Conservation (phyloP, 805 yeast genomes). For the Sugiyamaella smithiae region DNA sequence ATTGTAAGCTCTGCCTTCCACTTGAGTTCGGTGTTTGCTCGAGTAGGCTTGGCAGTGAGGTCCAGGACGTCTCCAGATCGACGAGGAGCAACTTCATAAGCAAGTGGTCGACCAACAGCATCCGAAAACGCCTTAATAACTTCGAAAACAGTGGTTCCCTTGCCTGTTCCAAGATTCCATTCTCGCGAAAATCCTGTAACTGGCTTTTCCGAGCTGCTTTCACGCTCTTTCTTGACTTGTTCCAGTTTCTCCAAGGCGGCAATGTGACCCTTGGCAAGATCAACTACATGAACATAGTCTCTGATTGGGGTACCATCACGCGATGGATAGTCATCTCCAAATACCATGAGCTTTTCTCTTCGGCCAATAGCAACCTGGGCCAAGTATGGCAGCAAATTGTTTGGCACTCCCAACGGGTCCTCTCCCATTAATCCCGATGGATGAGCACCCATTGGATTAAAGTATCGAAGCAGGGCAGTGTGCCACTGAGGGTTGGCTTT, state of each 20-base stretch:
- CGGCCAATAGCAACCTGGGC: constrained; percentile 78
- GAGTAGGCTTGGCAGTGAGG: constrained; percentile 65
- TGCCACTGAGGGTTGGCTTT: constrained; percentile 37
- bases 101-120: constrained; percentile 62
- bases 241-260: constrained; percentile 62
- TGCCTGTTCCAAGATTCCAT: constrained; percentile 84
- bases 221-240: constrained; percentile 20
- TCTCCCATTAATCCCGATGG: constrained; percentile 79
- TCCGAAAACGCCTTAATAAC: constrained; percentile 61
- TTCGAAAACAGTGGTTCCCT: constrained; percentile 75
- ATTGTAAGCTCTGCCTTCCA: constrained; percentile 61
- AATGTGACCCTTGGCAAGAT: constrained; percentile 73
- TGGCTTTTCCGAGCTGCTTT: constrained; percentile 20
- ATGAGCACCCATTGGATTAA: constrained; percentile 85
- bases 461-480: constrained; percentile 67
- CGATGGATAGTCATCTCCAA: constrained; percentile 68
- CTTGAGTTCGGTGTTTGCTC: constrained; percentile 62
- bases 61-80: constrained; percentile 75
- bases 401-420: constrained; percentile 75
- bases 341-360: constrained; percentile 61
- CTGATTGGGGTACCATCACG: constrained; percentile 80
- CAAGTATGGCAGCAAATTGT: constrained; percentile 69
- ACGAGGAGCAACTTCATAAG: constrained; percentile 62
- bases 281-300: constrained; percentile 79
- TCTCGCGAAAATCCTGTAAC: constrained; percentile 57